Evolutionary conservation across 371 early-diverging fungal genomes (phyloP).

Genomic region (Conidiobolus incongruus): DNA sequence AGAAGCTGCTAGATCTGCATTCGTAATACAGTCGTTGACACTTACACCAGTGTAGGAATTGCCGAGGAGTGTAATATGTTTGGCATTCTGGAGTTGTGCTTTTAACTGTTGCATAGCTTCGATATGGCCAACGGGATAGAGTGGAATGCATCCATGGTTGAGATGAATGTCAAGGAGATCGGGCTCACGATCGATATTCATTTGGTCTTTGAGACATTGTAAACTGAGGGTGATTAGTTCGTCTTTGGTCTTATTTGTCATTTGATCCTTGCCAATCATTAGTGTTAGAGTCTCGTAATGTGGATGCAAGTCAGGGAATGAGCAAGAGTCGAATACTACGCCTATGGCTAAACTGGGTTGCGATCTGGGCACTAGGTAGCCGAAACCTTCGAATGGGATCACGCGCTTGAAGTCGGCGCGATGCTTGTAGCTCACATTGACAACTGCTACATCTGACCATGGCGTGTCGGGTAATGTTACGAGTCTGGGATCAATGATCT

Average conservation of each 20-base stretch:
- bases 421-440: too few species aligned
- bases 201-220: constrained; percentile 18
- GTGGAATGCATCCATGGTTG: constrained; percentile 70
- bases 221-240: constrained; percentile 4
- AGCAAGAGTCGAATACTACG: constrained; percentile 74
- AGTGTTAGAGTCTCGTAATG: constrained; percentile 28
- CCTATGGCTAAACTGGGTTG: constrained; percentile 42
- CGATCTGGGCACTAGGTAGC: constrained; percentile 57
- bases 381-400: constrained; percentile 54
- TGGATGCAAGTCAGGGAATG: constrained; percentile 18
- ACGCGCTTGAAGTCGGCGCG: constrained; percentile 30
- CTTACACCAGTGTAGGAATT: constrained; percentile 68
- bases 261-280: constrained; percentile 48
- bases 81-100: constrained; percentile 12
- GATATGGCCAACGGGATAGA: constrained; percentile 64
- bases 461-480: constrained; percentile 22
- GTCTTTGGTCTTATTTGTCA: not conserved
- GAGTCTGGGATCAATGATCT: not conserved
- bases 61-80: constrained; percentile 45
- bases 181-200: constrained; percentile 29
- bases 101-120: constrained; percentile 29
- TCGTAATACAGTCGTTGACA: constrained; percentile 78
- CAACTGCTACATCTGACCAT: constrained; percentile 60
- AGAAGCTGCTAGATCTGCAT: too few species aligned
- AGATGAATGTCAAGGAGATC: constrained; percentile 22